Percentiles rank a stretch among this genome's conserved stretches.
Conservation (phyloP, 805 yeast genomes). For the Wickerhamomyces sydowiorum region DNA sequence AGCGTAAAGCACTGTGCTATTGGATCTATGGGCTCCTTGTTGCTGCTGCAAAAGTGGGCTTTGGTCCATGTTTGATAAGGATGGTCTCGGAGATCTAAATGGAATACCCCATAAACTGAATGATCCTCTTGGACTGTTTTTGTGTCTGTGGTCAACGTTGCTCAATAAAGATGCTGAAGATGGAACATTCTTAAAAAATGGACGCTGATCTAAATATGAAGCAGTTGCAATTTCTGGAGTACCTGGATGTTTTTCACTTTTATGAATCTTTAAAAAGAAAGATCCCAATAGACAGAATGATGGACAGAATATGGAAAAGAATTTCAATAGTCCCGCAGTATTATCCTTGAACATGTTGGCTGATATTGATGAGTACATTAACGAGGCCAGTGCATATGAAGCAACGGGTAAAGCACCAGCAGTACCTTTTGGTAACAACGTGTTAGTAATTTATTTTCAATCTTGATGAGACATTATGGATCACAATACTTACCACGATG, state of each 20-base stretch:
- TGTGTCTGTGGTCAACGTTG: slow-evolving; percentile 9
- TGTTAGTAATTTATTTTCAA: not conserved
- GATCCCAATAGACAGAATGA: slow-evolving; percentile 27
- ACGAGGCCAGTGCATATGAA: slow-evolving; percentile 62
- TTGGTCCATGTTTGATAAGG: slow-evolving; percentile 7
- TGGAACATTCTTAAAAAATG: not conserved
- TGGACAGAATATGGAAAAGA: slow-evolving; percentile 47
- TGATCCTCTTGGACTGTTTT: slow-evolving; percentile 11
- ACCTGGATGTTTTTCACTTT: slow-evolving; percentile 7
- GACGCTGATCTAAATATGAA: not conserved
- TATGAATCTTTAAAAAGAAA: slow-evolving; percentile 23
- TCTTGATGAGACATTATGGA: not conserved
- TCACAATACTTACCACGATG: slow-evolving; percentile 38
- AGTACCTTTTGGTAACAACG: slow-evolving; percentile 5
- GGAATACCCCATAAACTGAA: slow-evolving; percentile 24
- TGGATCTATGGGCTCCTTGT: slow-evolving; percentile 5
- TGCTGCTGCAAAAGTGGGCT: slow-evolving; percentile 6
- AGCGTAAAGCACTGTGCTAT: slow-evolving; percentile 19
- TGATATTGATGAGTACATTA: slow-evolving; percentile 53
- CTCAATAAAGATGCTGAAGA: slow-evolving; percentile 4
- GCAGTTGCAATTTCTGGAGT: slow-evolving; percentile 1
- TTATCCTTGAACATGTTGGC: slow-evolving; percentile 46
- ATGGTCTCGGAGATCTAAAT: slow-evolving; percentile 18
- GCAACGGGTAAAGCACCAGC: slow-evolving; percentile 26
- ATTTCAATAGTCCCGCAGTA: slow-evolving; percentile 48